Evolutionary conservation across 805 yeast genomes (phyloP), one percentile per base, ranked within the genome.

Genomic region (Candida sphagnicola): DNA sequence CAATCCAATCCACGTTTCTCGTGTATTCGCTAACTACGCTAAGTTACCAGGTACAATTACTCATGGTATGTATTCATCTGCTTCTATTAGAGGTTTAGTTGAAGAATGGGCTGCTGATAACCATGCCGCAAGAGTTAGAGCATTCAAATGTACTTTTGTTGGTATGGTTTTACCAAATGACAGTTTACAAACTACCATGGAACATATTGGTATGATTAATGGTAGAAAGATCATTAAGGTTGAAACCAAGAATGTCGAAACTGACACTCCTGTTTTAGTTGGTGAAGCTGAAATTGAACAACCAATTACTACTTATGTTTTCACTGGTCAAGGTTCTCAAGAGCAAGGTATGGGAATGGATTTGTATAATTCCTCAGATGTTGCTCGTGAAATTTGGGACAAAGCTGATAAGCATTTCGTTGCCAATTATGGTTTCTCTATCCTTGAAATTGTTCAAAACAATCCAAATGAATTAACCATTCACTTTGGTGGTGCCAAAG

Each of bases 311-410:
- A 85, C 99, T 15, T 93, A 86, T 62, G 95, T 93, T 42, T 93
- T 95, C 72, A 93, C 99, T 49, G 99, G 99, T 61, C 99, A 93
- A 75, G 99, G 99, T 65, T 91, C 99, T 44, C 99, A 93, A 70
- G 99, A 95, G 67, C 99, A 95, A 74, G 97, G 97, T 63, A 93
- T 93, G 99, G 99, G 99, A 76, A 93, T 93, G 99, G 99, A 93
- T 65, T 77, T 93, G 61, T 93, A 93, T 67, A 82, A 81, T 49
- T 75, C 85, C 30, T 85, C 96, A 36, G 89, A 79, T 21, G 96
- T 93, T 62, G 99, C 99, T 38, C 81, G 81, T 56, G 80, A 78
- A 47, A 97, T 93, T 46, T 93, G 99, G 99, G 98, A 93, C 65
- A 85, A 88, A 62, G 99, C 99, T 45, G 99, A 93, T 62, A 63